These are phyloP conservation scores for Paramecium caudatum DNA, from an alignment of 73 alveolate genomes.

Conservation along the genomic window DNA sequence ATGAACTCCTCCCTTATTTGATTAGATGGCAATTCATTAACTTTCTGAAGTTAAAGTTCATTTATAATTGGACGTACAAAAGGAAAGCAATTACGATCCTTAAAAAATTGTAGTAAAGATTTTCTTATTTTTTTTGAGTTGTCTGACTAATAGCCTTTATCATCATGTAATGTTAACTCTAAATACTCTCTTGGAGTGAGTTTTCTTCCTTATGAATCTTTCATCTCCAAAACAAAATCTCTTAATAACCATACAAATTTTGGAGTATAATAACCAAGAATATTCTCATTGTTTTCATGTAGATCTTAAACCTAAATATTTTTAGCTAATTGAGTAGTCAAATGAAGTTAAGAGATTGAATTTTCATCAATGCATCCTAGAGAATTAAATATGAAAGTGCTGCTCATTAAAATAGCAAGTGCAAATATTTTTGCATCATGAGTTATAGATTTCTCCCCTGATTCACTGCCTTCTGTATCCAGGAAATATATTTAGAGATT, in stretches of 20 bases:
- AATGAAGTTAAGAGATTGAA: conserved; percentile 88
- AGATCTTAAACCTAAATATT: conserved; percentile 77
- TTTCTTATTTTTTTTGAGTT: conserved; percentile 64
- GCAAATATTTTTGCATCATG: conserved; percentile 98
- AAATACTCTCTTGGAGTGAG: conserved; percentile 92
- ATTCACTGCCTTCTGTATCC: conserved; percentile 98
- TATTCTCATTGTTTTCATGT: conserved; percentile 58
- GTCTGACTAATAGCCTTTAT: background rate
- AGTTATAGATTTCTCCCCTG: conserved; percentile 90
- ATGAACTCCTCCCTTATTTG: background rate
- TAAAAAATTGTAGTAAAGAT: conserved; percentile 30
- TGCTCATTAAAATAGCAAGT: conserved; percentile 90
- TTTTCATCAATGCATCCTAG: conserved; percentile 97
- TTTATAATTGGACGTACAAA: background rate
- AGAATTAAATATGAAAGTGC: conserved; percentile 94
- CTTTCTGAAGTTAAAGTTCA: background rate
- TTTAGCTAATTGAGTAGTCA: conserved; percentile 95
- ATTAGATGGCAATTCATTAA: background rate
- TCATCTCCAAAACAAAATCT: conserved; percentile 94
- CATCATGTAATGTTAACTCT: conserved; percentile 87
- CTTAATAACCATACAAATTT: conserved; percentile 96
- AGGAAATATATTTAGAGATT: conserved; percentile 89
- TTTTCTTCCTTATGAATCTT: conserved; percentile 87
- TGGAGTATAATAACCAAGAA: conserved; percentile 73
- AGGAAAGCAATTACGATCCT: background rate